phyloP scores from a whole-genome alignment of 2,329 filamentous ascomycete genomes.

The Bipolaris sorokiniana region DNA sequence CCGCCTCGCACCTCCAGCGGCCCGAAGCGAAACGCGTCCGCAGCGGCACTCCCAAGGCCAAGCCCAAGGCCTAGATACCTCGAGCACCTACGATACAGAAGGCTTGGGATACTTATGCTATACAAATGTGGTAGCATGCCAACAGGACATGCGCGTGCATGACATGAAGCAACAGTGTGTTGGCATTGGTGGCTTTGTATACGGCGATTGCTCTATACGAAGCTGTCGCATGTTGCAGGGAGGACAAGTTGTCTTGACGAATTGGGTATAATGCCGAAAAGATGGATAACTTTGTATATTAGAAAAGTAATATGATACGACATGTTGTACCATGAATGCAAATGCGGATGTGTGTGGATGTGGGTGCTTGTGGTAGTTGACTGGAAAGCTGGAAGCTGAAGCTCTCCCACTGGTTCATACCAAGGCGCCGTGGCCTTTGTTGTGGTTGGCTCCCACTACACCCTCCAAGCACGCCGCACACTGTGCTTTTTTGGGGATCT shows the following conservation, averaged over 20 bases:
- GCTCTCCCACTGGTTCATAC: not conserved
- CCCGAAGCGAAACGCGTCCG: slow-evolving; percentile 72
- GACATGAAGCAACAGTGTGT: not conserved
- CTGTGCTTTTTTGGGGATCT: not conserved
- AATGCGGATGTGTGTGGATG: not conserved
- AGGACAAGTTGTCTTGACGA: slow-evolving; percentile 11
- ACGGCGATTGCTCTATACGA: not conserved
- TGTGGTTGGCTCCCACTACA: slow-evolving; percentile 9
- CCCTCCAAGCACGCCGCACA: not conserved
- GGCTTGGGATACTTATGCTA: not conserved
- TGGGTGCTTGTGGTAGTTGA: not conserved
- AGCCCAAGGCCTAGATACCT: slow-evolving; percentile 39
- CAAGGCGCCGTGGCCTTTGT: not conserved
- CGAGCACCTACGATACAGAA: not conserved
- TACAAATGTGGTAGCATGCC: not conserved
- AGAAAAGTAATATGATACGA: slow-evolving; percentile 16
- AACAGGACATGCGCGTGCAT: not conserved
- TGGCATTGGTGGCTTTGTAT: not conserved
- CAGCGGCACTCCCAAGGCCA: slow-evolving; percentile 52
- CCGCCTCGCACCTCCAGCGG: slow-evolving; percentile 84
- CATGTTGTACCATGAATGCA: not conserved
- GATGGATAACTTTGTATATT: slow-evolving; percentile 28
- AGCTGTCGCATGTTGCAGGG: not conserved
- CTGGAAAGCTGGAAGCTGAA: not conserved
- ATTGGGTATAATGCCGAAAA: slow-evolving; percentile 21